These are phyloP conservation scores for Fusarium concolor DNA, from an alignment of 2,329 filamentous ascomycete genomes.

Conservation along the genomic window DNA sequence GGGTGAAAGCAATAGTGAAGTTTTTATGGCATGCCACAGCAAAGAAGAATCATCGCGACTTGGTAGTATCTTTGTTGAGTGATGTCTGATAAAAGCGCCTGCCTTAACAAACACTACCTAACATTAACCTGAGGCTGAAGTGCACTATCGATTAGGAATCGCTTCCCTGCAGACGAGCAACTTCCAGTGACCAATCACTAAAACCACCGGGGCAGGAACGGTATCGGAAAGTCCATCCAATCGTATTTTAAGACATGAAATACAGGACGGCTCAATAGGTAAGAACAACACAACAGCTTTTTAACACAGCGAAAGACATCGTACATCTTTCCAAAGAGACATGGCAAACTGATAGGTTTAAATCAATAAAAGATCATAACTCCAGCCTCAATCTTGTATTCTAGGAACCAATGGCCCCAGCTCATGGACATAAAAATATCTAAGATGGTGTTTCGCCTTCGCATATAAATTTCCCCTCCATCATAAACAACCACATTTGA, in stretches of 20 bases:
- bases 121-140: not conserved
- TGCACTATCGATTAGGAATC: not conserved
- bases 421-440: not conserved
- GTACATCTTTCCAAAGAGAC: not conserved
- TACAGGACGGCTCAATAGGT: not conserved
- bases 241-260: too few species aligned
- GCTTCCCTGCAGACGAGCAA: too few species aligned
- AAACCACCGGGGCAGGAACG: constrained; percentile 11
- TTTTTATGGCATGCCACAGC: not conserved
- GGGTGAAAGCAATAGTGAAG: not conserved
- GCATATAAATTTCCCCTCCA: constrained; percentile 16
- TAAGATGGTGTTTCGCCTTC: not conserved
- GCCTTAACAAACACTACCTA: not conserved
- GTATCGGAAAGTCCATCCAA: not conserved
- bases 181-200: constrained; percentile 19
- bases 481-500: constrained; percentile 8
- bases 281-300: too few species aligned
- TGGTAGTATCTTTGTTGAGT: not conserved
- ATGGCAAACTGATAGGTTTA: not conserved
- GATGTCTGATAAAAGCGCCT: constrained; percentile 17
- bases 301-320: not conserved
- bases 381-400: not conserved
- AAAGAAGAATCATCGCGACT: not conserved
- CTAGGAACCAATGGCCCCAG: not conserved
- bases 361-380: not conserved